phyloP scores from a whole-genome alignment of 306 rosid species.

The Malus sieversii region DNA sequence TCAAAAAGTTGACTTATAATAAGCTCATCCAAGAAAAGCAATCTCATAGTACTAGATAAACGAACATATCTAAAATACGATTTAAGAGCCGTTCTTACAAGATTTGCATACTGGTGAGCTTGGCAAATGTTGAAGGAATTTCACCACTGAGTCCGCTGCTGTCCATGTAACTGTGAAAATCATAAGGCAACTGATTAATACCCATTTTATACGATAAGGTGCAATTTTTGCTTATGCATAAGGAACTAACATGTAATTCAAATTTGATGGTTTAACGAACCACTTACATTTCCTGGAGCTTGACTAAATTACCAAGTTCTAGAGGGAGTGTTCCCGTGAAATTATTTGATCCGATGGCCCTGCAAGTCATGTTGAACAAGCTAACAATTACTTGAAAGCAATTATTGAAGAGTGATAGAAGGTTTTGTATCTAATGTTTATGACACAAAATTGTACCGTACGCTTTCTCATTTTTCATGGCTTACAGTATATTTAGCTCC shows the following conservation, averaged over 20 bases:
- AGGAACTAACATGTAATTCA: neutral
- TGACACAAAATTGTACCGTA: no score
- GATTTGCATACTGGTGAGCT: neutral
- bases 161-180: conserved; percentile 6
- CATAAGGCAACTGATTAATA: neutral
- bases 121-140: conserved; percentile 18
- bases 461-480: no score
- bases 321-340: conserved; percentile 21
- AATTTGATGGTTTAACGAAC: neutral
- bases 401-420: neutral
- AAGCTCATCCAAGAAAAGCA: neutral
- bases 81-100: conserved; percentile 6
- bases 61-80: neutral
- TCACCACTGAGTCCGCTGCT: conserved; percentile 18
- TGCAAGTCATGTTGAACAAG: neutral
- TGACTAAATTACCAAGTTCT: conserved; percentile 19
- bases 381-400: neutral
- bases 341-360: conserved; percentile 17
- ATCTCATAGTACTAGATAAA: neutral
- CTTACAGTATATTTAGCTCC: no score
- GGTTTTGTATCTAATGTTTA: no score
- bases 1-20: neutral
- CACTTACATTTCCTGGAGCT: conserved; percentile 13
- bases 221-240: neutral
- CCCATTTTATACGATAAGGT: neutral